These are phyloP conservation scores for Staphylotrichum longicolle DNA, from an alignment of 495 filamentous ascomycete species.

Conservation along the genomic window DNA sequence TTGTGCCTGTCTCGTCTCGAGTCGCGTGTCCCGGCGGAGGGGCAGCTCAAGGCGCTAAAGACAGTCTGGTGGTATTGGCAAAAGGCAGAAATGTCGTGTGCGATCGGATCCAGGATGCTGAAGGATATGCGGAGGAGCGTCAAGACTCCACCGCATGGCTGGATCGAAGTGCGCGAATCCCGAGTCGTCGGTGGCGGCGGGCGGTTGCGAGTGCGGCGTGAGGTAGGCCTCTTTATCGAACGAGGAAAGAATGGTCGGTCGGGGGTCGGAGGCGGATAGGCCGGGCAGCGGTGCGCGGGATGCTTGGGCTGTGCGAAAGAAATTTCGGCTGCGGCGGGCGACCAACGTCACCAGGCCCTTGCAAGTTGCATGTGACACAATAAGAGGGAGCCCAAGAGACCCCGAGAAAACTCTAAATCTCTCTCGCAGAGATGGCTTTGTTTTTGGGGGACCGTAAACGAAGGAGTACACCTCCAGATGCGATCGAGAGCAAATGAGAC, in stretches of 20 bases:
- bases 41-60: conserved; percentile 15
- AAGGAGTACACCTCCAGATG: background rate
- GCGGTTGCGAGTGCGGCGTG: background rate
- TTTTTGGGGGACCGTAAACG: too few relatives aligned
- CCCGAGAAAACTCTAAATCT: too few relatives aligned
- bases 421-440: too few relatives aligned
- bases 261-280: background rate
- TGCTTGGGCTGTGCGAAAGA: conserved; percentile 17
- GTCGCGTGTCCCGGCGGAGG: conserved; percentile 33
- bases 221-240: background rate
- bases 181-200: background rate
- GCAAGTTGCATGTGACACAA: conserved; percentile 9
- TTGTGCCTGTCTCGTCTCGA: conserved; percentile 52
- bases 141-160: conserved; percentile 42
- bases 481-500: background rate
- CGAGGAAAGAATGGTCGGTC: background rate
- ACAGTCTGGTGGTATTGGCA: conserved; percentile 22
- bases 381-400: too few relatives aligned
- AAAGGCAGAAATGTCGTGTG: conserved; percentile 28
- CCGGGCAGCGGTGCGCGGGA: background rate
- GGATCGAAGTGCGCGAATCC: conserved; percentile 16
- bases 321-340: conserved; percentile 33
- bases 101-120: conserved; percentile 48
- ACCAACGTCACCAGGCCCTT: background rate
- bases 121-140: conserved; percentile 34